Evolutionary conservation across 1,284 basidiomycete genomes (phyloP), one percentile per base, ranked within the genome.

Genomic region (Leccinum variabile): DNA sequence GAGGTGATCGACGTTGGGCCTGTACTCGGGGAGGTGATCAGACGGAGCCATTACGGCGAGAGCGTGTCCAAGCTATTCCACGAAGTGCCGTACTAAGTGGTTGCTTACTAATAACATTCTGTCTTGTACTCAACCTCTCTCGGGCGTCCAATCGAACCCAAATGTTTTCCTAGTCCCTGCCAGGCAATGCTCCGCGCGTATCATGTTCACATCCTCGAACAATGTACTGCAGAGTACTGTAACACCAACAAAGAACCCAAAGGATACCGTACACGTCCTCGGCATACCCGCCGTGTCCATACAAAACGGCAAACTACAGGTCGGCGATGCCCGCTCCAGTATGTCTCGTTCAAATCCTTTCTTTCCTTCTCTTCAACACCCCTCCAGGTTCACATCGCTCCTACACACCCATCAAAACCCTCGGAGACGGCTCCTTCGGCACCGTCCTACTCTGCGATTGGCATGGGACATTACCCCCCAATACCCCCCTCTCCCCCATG

Each of bases 371-470:
- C 49, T 55, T 37, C 50, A 37, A 44, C 16, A 3, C 33, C 54
- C 16, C 57, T 64, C 41, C 67, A 86, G 85, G 77, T 68, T 87
- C 85, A 28, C 82, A 79, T 61, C 82, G 84, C 68, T 85, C 84
- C 28, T 86, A 85, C 68, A 86, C 85, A 46, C 81, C 87, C 60
- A 84, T 97, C 80, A 97, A 97, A 80, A 90, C 91, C 66, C 86
- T 98, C 75, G 95, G 95, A 57, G 95, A 97, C 77, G 95, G 95
- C 61, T 97, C 95, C 6, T 98, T 99, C 74, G 97, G 97, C 63
- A 98, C 95, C 8, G 97, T 99, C 65, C 96, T 93, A 89, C 85
- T 99, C 67, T 98, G 96, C 75, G 97, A 99, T 84, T 99, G 97
- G 97, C 95, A 97, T 83, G 95, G 94, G 72, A 89, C 91, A 61